These are phyloP conservation scores for Daldinia eschscholtzii DNA, from an alignment of 2,329 filamentous ascomycete species.

Conservation along the genomic window DNA sequence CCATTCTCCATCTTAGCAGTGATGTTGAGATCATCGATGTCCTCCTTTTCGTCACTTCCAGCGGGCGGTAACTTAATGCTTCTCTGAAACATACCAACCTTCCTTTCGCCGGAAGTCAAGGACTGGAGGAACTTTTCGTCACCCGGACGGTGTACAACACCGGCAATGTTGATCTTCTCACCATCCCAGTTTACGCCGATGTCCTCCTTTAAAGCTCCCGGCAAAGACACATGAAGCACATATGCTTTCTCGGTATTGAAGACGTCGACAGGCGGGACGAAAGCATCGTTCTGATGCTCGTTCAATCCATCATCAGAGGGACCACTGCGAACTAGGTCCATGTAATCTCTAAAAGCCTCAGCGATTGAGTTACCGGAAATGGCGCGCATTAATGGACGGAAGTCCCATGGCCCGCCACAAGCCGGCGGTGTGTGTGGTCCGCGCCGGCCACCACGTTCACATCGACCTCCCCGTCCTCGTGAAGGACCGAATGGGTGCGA, in stretches of 20 bases:
- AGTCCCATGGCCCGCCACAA: constrained; percentile 53
- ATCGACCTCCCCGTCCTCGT: constrained; percentile 41
- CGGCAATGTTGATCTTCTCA: constrained; percentile 76
- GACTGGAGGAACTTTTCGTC: constrained; percentile 76
- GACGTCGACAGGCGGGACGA: constrained; percentile 77
- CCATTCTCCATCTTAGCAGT: constrained; percentile 84
- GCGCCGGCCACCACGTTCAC: constrained; percentile 43
- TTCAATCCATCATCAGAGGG: constrained; percentile 34
- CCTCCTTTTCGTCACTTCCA: constrained; percentile 61
- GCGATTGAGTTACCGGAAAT: constrained; percentile 60
- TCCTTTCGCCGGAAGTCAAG: constrained; percentile 74
- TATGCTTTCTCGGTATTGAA: constrained; percentile 77
- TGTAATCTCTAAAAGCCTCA: constrained; percentile 57
- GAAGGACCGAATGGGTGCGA: constrained; percentile 37
- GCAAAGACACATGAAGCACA: constrained; percentile 80
- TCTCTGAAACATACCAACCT: constrained; percentile 80
- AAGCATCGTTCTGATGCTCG: constrained; percentile 56
- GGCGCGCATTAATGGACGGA: constrained; percentile 56
- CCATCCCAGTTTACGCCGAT: constrained; percentile 81
- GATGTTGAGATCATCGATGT: constrained; percentile 76
- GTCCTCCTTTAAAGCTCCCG: constrained; percentile 84
- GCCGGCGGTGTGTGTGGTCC: constrained; percentile 41
- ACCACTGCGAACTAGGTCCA: constrained; percentile 49
- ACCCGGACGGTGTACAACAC: constrained; percentile 79
- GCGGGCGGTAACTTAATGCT: constrained; percentile 71